Evolutionary conservation across 495 filamentous ascomycete genomes (phyloP).

Genomic region (Aspergillus haitiensis): DNA sequence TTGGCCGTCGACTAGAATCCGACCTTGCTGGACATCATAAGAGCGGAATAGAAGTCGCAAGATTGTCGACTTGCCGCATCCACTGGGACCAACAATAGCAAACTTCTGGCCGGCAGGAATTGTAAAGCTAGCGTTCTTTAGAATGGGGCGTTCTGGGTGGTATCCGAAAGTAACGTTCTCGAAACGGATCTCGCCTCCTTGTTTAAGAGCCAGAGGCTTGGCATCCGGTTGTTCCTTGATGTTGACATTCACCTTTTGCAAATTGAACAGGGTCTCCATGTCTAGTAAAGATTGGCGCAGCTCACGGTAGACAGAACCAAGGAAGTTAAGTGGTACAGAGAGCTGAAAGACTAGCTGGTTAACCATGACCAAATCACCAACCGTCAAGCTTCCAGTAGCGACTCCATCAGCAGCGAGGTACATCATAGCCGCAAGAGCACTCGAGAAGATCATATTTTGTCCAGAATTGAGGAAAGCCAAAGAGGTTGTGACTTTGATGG

Average conservation of each 20-base stretch:
- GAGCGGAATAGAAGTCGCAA: slow-evolving; percentile 88
- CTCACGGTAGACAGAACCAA: slow-evolving; percentile 94
- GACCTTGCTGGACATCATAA: slow-evolving; percentile 85
- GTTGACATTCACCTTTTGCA: slow-evolving; percentile 95
- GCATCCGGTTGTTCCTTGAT: slow-evolving; percentile 76
- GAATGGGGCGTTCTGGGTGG: slow-evolving; percentile 79
- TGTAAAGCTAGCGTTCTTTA: slow-evolving; percentile 78
- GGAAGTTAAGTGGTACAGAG: slow-evolving; percentile 92
- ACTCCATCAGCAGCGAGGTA: slow-evolving; percentile 89
- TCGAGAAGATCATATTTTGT: slow-evolving; percentile 97
- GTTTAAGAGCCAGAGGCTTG: slow-evolving; percentile 64
- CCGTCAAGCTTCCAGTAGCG: slow-evolving; percentile 73
- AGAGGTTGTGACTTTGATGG: slow-evolving; percentile 94
- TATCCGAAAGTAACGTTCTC: slow-evolving; percentile 97
- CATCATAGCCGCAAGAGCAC: slow-evolving; percentile 97
- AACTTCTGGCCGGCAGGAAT: slow-evolving; percentile 96
- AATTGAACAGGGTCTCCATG: slow-evolving; percentile 98
- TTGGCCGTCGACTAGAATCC: slow-evolving; percentile 90
- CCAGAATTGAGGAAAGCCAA: slow-evolving; percentile 92
- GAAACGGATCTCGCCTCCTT: slow-evolving; percentile 86
- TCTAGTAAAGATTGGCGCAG: slow-evolving; percentile 90
- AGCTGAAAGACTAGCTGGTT: slow-evolving; percentile 99
- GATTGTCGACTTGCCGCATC: slow-evolving; percentile 95
- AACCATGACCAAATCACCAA: slow-evolving; percentile 98
- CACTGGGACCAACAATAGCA: slow-evolving; percentile 91